Conservation (phyloP, 441 rosid genomes). For the Viola pubescens region DNA sequence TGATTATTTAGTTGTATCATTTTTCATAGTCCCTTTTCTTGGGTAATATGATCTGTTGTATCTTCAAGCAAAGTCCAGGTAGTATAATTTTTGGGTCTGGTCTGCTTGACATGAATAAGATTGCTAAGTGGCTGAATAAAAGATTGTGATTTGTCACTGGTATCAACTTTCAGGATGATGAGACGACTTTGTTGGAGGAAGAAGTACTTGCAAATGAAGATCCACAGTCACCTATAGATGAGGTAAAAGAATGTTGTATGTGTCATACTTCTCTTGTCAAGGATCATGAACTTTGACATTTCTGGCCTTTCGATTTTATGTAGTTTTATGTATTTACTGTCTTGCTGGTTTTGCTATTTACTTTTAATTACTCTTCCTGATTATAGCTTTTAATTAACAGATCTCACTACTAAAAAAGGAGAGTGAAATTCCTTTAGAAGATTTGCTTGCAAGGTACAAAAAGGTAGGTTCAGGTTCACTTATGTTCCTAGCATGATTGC, state of each 20-base stretch:
- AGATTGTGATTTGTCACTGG: slow-evolving; percentile 4
- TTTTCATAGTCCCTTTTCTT: neutral
- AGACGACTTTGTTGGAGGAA: slow-evolving; percentile 81
- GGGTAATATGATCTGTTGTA: too few species aligned
- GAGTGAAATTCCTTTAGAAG: slow-evolving; percentile 84
- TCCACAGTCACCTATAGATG: slow-evolving; percentile 52
- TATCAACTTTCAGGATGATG: slow-evolving; percentile 71
- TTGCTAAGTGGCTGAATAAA: slow-evolving; percentile 1
- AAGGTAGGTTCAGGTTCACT: slow-evolving; percentile 58
- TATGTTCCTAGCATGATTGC: slow-evolving; percentile 15
- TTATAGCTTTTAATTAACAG: slow-evolving; percentile 39
- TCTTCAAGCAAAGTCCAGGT: neutral
- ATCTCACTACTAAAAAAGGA: slow-evolving; percentile 80
- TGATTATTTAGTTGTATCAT: neutral
- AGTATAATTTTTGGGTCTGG: neutral
- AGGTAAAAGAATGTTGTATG: slow-evolving; percentile 41
- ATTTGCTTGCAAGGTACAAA: slow-evolving; percentile 92
- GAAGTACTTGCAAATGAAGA: slow-evolving; percentile 84
- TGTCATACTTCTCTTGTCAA: slow-evolving; percentile 15
- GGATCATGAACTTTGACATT: neutral
- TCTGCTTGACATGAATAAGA: neutral
- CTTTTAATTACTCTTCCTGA: slow-evolving; percentile 7
- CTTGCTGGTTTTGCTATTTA: slow-evolving; percentile 4
- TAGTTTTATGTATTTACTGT: slow-evolving; percentile 1
- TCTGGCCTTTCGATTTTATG: slow-evolving; percentile 4